phyloP scores from a whole-genome alignment of 2,329 filamentous ascomycete genomes.

The Botrytis pseudocinerea region DNA sequence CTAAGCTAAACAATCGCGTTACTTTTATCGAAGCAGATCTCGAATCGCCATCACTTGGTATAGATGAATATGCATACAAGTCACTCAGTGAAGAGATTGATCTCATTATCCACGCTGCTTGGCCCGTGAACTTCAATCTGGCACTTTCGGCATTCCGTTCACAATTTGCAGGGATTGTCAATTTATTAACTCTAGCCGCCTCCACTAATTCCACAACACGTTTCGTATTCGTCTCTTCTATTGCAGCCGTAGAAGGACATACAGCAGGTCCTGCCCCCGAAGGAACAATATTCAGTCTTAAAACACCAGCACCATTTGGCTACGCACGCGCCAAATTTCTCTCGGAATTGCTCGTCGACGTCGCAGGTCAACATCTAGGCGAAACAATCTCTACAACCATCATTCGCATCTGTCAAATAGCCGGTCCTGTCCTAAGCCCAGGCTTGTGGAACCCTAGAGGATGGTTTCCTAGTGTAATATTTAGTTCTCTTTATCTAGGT shows the following conservation, averaged over 20 bases:
- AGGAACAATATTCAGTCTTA: too few relatives aligned
- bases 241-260: constrained; percentile 25
- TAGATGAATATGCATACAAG: constrained; percentile 36
- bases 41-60: constrained; percentile 49
- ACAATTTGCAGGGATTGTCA: constrained; percentile 44
- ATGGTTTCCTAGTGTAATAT: too few relatives aligned
- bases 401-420: constrained; percentile 51
- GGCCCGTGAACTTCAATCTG: constrained; percentile 45
- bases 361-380: constrained; percentile 20
- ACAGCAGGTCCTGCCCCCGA: not conserved
- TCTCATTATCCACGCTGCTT: constrained; percentile 35
- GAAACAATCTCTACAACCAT: constrained; percentile 25
- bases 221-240: constrained; percentile 35
- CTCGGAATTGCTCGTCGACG: constrained; percentile 43
- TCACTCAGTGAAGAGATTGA: constrained; percentile 26
- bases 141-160: constrained; percentile 41
- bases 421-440: constrained; percentile 42
- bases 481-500: too few relatives aligned
- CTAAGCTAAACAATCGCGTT: constrained; percentile 42
- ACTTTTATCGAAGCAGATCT: constrained; percentile 53
- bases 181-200: constrained; percentile 39
- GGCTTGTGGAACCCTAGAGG: constrained; percentile 51
- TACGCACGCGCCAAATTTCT: not conserved
- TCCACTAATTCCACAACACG: constrained; percentile 16
- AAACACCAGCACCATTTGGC: not conserved